Base-by-base conservation (phyloP, 2,329 filamentous ascomycete genomes). In the Hymenotorrendiella dingleyae region DNA sequence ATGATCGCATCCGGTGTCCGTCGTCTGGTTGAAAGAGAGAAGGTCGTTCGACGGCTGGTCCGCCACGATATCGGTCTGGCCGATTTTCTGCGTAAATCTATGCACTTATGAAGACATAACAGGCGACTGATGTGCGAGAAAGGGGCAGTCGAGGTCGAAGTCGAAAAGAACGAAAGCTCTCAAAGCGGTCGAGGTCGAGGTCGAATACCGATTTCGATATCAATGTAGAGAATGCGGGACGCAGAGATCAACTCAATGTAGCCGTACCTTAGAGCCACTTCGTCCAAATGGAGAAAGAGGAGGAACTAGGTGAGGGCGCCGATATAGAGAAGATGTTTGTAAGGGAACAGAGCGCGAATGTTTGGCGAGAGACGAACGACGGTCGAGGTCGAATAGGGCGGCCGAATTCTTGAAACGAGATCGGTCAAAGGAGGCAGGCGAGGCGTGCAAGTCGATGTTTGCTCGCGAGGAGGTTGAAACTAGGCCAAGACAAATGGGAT, bases 81-180 rank as follows among this genome's bases (percentile, higher is more conserved):
- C 37, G 36, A 47, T 37, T 23, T 52, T 46, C 45, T 30, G 36
- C 41, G 40, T 46, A 22, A 35, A 39, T 40, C 11, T 12, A 23
- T 43, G 39, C 33, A 20, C 32, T 40, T 57, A 57, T 48, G 41
- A 44, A 45, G 42, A 54, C 56, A 58, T 56, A 41, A 29, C 43
- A 42, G 48, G 38, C 40, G 32, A 23, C 24, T 22, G 28, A 29
- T 30, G 40, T 42, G 45, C 39, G 33, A 46, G 36, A 26, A 47
- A 21, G n/a, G n/a, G n/a, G n/a, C n/a, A n/a, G 7, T 33, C 14
- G 30, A 20, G 8, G 11, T 33, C 9, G 30, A 20, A 17, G 4
- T 4, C 9, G n/a, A 21, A 33, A 20, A 21, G 29, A 11, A 33
- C 14, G 41, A 42, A 48, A 50, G 51, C 50, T 55, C 35, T 54